Evolutionary conservation across 2,329 filamentous ascomycete genomes (phyloP).

Genomic region (Pseudogymnoascus sp.): DNA sequence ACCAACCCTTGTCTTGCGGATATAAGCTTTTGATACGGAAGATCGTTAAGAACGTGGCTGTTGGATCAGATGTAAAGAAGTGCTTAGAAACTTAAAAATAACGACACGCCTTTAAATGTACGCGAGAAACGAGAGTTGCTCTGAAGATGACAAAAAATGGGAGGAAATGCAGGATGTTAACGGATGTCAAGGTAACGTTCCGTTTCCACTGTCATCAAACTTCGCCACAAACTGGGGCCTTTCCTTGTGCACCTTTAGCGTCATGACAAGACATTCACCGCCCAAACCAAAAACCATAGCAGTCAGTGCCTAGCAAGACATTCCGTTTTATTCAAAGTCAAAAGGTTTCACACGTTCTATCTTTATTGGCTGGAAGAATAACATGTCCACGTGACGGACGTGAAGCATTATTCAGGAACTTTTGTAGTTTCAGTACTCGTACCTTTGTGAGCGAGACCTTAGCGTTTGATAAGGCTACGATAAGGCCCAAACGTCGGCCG

Average conservation of each 20-base stretch:
- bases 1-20: neutral
- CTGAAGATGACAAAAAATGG: conserved; percentile 4
- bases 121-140: neutral
- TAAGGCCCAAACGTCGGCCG: neutral
- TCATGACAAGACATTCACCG: neutral
- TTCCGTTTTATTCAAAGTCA: conserved; percentile 2
- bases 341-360: neutral
- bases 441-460: neutral
- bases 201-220: conserved; percentile 5
- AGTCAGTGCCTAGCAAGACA: neutral
- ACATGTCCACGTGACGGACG: neutral
- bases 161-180: neutral
- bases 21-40: conserved; percentile 2
- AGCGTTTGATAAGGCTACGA: conserved; percentile 6
- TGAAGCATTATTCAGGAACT: neutral
- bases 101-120: neutral
- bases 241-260: neutral
- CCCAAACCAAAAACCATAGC: neutral
- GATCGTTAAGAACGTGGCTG: neutral
- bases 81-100: neutral
- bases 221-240: neutral
- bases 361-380: neutral
- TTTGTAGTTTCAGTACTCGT: neutral
- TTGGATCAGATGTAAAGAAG: neutral
- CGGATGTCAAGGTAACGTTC: neutral